Base-by-base conservation (phyloP, 106 monocot genomes). In the Dioscorea dumetorum region DNA sequence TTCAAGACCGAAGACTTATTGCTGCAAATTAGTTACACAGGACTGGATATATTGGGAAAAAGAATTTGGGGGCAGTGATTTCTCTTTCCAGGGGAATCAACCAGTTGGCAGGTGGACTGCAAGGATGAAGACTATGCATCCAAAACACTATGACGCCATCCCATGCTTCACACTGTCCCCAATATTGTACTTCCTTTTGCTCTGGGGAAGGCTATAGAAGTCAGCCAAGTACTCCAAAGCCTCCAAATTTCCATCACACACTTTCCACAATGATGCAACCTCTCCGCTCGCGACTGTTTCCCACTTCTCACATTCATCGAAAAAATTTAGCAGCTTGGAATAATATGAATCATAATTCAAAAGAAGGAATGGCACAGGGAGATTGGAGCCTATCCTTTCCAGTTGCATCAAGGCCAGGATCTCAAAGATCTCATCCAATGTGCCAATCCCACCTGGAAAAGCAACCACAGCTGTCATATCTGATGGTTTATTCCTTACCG, bases 301-400 rank as follows among this genome's bases (percentile, higher is more conserved):
- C 89, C 89, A 81, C 16, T 70, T 74, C 78, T 90, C 82, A n/a
- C 87, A 87, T 14, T 92, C 87, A 33, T 72, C 73, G 48, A 99
- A 53, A 68, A 99, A 99, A 28, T 82, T 87, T 24, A 99, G 53
- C 0, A 99, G 66, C 60, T 99, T 99, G 0, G 92, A 73, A 54
- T 99, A 99, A 67, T 85, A 99, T 33, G 80, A 84, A 61, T 87
- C 89, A 63, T 99, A 99, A 67, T 99, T 92, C 69, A 99, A 52
- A 33, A 99, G 84, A 19, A 99, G 34, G 72, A 99, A 99, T 0
- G 97, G 97, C 41, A 99, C 82, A 0, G 85, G 92, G 28, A 81
- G 63, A 48, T 77, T 75, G 3, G 97, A 99, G 0, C 97, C 92
- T 3, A 99, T 87, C 59, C 97, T 80, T 49, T 87, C 72, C 24